These are phyloP conservation scores for Zasmidium cellare DNA, from an alignment of 2,329 filamentous ascomycete genomes.

Conservation along the genomic window DNA sequence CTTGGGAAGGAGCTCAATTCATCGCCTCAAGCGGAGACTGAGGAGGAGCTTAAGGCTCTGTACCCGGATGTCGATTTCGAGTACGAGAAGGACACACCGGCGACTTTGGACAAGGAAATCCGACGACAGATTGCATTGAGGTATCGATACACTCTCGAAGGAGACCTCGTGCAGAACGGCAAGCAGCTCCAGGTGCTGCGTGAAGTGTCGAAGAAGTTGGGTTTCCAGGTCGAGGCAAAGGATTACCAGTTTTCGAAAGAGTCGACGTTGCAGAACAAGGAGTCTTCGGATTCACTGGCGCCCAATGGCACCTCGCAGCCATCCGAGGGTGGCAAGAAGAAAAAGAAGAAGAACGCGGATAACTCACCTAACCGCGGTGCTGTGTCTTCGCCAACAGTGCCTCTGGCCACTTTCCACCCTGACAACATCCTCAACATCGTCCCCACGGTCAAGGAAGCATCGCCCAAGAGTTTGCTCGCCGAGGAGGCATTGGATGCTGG, in stretches of 20 bases:
- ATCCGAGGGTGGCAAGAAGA: slow-evolving; percentile 38
- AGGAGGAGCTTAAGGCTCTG: slow-evolving; percentile 69
- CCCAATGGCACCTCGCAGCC: slow-evolving; percentile 33
- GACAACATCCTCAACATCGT: slow-evolving; percentile 91
- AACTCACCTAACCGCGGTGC: slow-evolving; percentile 48
- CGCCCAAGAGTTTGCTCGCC: slow-evolving; percentile 83
- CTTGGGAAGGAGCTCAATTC: slow-evolving; percentile 74
- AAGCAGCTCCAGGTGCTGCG: slow-evolving; percentile 83
- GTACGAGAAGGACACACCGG: slow-evolving; percentile 77
- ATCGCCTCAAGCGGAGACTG: slow-evolving; percentile 76
- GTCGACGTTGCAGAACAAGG: slow-evolving; percentile 27
- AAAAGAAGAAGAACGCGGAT: slow-evolving; percentile 56
- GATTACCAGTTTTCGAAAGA: slow-evolving; percentile 67
- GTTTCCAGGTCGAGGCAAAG: slow-evolving; percentile 81
- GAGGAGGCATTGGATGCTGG: slow-evolving; percentile 96
- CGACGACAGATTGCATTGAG: slow-evolving; percentile 69
- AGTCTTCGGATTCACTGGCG: slow-evolving; percentile 32
- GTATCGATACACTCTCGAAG: slow-evolving; percentile 72
- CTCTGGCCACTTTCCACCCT: slow-evolving; percentile 66
- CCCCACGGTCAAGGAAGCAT: slow-evolving; percentile 92
- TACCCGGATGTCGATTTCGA: slow-evolving; percentile 81
- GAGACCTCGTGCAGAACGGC: slow-evolving; percentile 66
- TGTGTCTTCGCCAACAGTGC: slow-evolving; percentile 46
- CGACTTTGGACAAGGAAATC: slow-evolving; percentile 68
- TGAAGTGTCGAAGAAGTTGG: slow-evolving; percentile 84